Percentiles rank a stretch among this genome's conserved stretches.
Conservation (phyloP, 2,329 filamentous ascomycete species). For the Escovopsis sp. region DNA sequence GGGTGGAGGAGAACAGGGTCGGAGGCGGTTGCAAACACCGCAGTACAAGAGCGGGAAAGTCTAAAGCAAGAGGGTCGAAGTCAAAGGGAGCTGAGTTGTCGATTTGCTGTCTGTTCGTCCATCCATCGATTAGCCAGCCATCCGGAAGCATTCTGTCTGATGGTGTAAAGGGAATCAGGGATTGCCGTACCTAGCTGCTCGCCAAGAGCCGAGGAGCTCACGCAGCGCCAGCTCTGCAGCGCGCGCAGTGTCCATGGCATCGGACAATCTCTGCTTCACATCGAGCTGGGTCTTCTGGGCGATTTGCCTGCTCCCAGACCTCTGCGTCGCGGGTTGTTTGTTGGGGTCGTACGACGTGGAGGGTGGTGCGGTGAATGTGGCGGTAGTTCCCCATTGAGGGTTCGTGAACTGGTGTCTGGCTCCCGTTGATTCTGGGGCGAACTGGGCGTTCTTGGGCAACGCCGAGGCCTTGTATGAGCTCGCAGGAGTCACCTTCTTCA, state of each 20-base stretch:
- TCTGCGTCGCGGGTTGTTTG: slow-evolving; percentile 23
- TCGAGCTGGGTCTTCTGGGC: slow-evolving; percentile 49
- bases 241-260: slow-evolving; percentile 63
- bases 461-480: slow-evolving; percentile 23
- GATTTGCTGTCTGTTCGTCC: slow-evolving; percentile 33
- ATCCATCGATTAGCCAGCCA: slow-evolving; percentile 7
- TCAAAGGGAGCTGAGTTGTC: slow-evolving; percentile 49
- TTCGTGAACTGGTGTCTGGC: slow-evolving; percentile 43
- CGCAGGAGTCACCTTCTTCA: slow-evolving; percentile 24
- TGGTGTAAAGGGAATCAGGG: neutral
- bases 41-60: slow-evolving; percentile 73
- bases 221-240: slow-evolving; percentile 75
- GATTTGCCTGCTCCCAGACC: slow-evolving; percentile 34
- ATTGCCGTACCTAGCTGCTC: slow-evolving; percentile 60
- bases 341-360: slow-evolving; percentile 20
- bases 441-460: slow-evolving; percentile 27
- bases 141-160: neutral
- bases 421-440: slow-evolving; percentile 30
- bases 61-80: slow-evolving; percentile 73
- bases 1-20: slow-evolving; percentile 68
- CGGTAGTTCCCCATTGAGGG: slow-evolving; percentile 56
- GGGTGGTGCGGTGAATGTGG: slow-evolving; percentile 63
- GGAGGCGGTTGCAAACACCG: slow-evolving; percentile 68
- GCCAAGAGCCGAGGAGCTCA: slow-evolving; percentile 67
- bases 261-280: slow-evolving; percentile 46